Evolutionary conservation across 2,329 filamentous ascomycete species (phyloP).

Genomic region (Davidsoniella virescens): DNA sequence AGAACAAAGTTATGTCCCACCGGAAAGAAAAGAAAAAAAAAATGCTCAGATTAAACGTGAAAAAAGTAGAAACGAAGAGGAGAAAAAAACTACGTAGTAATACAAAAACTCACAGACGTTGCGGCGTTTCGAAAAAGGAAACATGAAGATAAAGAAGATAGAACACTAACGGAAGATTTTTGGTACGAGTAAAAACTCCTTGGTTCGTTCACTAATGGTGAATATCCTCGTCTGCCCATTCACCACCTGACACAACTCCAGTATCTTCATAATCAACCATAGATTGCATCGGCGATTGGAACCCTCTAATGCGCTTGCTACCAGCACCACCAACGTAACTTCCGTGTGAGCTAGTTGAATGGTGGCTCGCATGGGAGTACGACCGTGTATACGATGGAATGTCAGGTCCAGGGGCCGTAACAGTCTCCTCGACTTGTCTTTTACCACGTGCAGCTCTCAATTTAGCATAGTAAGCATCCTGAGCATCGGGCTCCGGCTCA

Average conservation of each 20-base stretch:
- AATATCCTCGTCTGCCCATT: conserved; percentile 50
- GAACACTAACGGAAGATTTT: background rate
- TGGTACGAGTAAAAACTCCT: background rate
- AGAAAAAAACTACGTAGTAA: background rate
- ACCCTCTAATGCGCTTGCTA: conserved; percentile 5
- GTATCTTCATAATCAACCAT: conserved; percentile 43
- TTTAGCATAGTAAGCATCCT: conserved; percentile 68
- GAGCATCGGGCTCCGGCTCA: conserved; percentile 57
- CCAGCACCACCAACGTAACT: background rate
- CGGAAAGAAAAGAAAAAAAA: background rate
- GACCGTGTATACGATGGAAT: conserved; percentile 1
- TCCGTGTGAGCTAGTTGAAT: conserved; percentile 4
- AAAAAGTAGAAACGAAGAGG: background rate
- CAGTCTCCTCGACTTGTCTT: conserved; percentile 23
- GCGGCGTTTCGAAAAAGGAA: too few relatives aligned
- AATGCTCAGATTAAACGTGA: background rate
- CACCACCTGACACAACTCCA: conserved; percentile 45
- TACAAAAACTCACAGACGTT: too few relatives aligned
- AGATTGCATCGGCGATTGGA: conserved; percentile 31
- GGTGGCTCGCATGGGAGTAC: conserved; percentile 8
- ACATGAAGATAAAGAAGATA: background rate
- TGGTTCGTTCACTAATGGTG: background rate
- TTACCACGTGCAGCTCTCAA: conserved; percentile 44
- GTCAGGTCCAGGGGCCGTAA: conserved; percentile 17
- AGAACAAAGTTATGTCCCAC: background rate